phyloP scores from a whole-genome alignment of 768 basidiomycete species.

The Collybiopsis luxurians region DNA sequence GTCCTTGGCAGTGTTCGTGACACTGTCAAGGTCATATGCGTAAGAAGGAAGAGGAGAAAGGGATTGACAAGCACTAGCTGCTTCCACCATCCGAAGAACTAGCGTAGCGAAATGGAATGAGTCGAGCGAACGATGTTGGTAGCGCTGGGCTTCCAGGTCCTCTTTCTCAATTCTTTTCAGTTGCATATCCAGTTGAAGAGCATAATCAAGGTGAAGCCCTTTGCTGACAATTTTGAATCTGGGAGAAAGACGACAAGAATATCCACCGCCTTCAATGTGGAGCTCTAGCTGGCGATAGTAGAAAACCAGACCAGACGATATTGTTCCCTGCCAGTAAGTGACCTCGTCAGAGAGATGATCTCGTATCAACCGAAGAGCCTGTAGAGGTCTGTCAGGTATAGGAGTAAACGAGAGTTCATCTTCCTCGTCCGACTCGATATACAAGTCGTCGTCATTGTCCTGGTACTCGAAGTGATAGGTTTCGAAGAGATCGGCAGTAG shows the following conservation, averaged over 20 bases:
- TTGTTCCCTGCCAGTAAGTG: not conserved
- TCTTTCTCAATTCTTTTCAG: conserved; percentile 2
- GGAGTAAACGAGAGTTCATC: not conserved
- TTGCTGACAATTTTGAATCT: not conserved
- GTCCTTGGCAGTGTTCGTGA: conserved; percentile 6
- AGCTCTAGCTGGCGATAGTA: not conserved
- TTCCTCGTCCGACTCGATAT: not conserved
- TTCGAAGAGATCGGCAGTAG: not conserved
- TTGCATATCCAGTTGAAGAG: not conserved
- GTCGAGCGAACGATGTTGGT: not conserved
- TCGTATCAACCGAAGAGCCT: not conserved
- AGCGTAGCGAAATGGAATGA: conserved; percentile 6
- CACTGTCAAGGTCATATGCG: not conserved
- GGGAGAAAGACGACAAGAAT: conserved; percentile 1
- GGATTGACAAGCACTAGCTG: not conserved
- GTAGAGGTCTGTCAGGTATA: not conserved
- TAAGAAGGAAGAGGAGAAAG: not conserved
- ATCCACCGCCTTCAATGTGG: conserved; percentile 1
- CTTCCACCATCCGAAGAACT: conserved; percentile 9
- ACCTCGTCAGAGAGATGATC: conserved; percentile 6
- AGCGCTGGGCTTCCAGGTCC: not conserved
- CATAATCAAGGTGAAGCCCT: not conserved
- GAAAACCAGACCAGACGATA: not conserved
- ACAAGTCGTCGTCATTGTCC: not conserved
- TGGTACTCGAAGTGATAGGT: not conserved